Evolutionary conservation across 257 asterid species (phyloP).

Genomic region (Verbascum thapsus): DNA sequence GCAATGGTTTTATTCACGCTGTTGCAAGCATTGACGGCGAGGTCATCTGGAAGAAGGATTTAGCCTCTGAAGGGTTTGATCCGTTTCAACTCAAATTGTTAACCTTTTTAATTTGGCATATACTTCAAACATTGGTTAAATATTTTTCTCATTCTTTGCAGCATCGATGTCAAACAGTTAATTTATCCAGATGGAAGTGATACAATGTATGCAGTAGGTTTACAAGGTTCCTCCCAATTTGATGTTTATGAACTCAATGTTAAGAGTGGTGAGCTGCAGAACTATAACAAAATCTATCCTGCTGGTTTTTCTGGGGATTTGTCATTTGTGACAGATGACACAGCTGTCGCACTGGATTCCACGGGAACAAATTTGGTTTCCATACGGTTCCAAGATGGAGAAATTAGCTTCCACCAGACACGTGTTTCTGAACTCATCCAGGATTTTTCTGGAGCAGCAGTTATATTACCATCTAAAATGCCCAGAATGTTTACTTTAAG

Average conservation of each 20-base stretch:
- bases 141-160: slow-evolving; percentile 46
- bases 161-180: slow-evolving; percentile 63
- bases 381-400: slow-evolving; percentile 60
- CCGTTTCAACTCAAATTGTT: slow-evolving; percentile 24
- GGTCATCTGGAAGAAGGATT: slow-evolving; percentile 81
- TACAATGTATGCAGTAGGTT: slow-evolving; percentile 65
- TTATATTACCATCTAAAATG: slow-evolving; percentile 67
- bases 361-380: slow-evolving; percentile 63
- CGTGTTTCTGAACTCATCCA: slow-evolving; percentile 60
- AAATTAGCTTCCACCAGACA: slow-evolving; percentile 60
- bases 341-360: slow-evolving; percentile 78
- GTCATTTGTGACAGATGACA: slow-evolving; percentile 57
- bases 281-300: slow-evolving; percentile 54
- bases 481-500: slow-evolving; percentile 57
- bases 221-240: slow-evolving; percentile 54
- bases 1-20: slow-evolving; percentile 82
- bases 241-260: slow-evolving; percentile 61
- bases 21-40: slow-evolving; percentile 88
- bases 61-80: slow-evolving; percentile 75
- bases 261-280: slow-evolving; percentile 69
- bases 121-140: slow-evolving; percentile 26
- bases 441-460: slow-evolving; percentile 59
- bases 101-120: slow-evolving; percentile 8
- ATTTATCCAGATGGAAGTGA: slow-evolving; percentile 72
- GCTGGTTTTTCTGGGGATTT: slow-evolving; percentile 85